A percentile compares a stretch with the other conserved stretches of the same genome.
Evolutionary conservation across 1,284 basidiomycete species (phyloP).

Genomic region (Athelia sp.): DNA sequence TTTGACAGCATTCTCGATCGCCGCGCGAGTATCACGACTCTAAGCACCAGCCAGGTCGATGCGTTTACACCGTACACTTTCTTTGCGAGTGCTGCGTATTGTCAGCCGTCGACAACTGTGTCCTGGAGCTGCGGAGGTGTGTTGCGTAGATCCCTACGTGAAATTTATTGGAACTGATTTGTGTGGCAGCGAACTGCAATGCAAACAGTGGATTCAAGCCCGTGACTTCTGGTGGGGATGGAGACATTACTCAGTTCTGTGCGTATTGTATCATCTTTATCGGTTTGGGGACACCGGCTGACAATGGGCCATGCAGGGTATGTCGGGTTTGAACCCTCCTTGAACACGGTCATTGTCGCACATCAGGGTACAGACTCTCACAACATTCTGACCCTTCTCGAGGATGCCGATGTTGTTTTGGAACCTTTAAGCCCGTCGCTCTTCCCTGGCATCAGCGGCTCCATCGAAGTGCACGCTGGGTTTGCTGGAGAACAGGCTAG

Average conservation of each 20-base stretch:
- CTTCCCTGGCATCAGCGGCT: not conserved
- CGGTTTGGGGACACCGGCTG: too few species aligned
- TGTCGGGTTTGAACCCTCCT: conserved; percentile 25
- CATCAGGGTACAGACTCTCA: conserved; percentile 27
- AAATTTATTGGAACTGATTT: too few species aligned
- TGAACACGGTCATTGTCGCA: conserved; percentile 25
- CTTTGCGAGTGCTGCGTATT: conserved; percentile 55
- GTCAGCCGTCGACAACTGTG: conserved; percentile 35
- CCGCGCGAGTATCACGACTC: conserved; percentile 31
- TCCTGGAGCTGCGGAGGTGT: conserved; percentile 58
- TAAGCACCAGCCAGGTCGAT: conserved; percentile 36
- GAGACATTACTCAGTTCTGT: conserved; percentile 38
- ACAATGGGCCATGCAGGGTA: conserved; percentile 17
- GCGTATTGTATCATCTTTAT: too few species aligned
- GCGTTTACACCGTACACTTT: conserved; percentile 47
- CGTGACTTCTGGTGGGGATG: conserved; percentile 58
- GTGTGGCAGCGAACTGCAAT: conserved; percentile 39
- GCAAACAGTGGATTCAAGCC: conserved; percentile 50
- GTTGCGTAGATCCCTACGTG: too few species aligned
- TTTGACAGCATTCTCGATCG: conserved; percentile 16
- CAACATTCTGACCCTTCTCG: conserved; percentile 6
- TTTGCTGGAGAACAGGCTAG: not conserved
- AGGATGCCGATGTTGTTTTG: not conserved
- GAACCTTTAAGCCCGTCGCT: not conserved
- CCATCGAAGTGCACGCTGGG: conserved; percentile 1